These are phyloP conservation scores for Fraxinus anomala DNA, from an alignment of 257 asterid genomes.

Conservation along the genomic window DNA sequence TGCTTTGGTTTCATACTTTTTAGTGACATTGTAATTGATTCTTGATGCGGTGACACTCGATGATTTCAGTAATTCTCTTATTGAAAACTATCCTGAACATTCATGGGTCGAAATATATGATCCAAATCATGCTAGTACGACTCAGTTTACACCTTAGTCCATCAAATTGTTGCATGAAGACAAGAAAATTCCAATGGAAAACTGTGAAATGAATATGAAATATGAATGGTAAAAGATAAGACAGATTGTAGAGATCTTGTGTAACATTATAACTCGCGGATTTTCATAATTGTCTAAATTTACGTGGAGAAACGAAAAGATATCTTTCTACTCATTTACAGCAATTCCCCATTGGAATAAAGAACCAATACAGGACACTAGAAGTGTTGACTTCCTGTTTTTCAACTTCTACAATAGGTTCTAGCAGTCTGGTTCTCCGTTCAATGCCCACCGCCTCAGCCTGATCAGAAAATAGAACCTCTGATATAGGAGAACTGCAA, in stretches of 20 bases:
- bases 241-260: not conserved
- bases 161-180: not conserved
- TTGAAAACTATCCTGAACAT: not conserved
- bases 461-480: conserved; percentile 63
- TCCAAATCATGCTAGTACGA: not conserved
- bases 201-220: not conserved
- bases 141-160: not conserved
- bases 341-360: not conserved
- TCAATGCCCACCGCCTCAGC: conserved; percentile 54
- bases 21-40: not conserved
- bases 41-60: not conserved
- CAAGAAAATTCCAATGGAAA: not conserved
- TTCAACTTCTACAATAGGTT: conserved; percentile 18
- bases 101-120: not conserved
- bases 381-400: conserved; percentile 15
- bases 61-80: not conserved
- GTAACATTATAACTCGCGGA: not conserved
- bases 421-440: conserved; percentile 21
- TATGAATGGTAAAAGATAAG: not conserved
- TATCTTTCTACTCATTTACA: not conserved
- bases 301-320: not conserved
- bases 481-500: conserved; percentile 67
- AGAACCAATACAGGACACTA: not conserved
- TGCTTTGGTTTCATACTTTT: not conserved
- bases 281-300: not conserved